A percentile compares a stretch with the other conserved stretches of the same genome.
These are phyloP conservation scores for Penicillium malachiteum DNA, from an alignment of 495 filamentous ascomycete genomes.

Conservation along the genomic window DNA sequence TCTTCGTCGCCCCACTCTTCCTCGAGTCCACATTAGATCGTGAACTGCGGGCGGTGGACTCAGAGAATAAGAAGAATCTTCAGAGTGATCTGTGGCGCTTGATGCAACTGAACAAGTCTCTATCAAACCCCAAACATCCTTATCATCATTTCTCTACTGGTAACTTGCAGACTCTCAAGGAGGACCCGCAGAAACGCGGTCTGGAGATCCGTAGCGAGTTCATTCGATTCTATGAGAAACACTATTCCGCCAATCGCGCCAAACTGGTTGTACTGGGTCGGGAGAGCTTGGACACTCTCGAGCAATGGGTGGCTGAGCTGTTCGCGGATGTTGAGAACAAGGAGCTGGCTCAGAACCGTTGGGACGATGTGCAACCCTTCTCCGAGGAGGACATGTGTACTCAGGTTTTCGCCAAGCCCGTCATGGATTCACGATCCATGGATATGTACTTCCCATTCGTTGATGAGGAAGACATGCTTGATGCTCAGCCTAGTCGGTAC, in stretches of 20 bases:
- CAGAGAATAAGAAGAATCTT: conserved; percentile 99
- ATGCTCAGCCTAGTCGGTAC: conserved; percentile 84
- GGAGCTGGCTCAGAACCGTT: conserved; percentile 74
- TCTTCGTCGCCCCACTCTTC: conserved; percentile 92
- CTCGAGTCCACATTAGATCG: conserved; percentile 85
- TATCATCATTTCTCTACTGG: conserved; percentile 96
- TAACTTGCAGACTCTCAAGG: conserved; percentile 85
- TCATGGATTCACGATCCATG: conserved; percentile 86
- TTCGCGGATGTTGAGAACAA: conserved; percentile 87
- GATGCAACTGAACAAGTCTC: conserved; percentile 85
- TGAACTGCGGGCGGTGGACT: conserved; percentile 91
- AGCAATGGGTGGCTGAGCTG: conserved; percentile 83
- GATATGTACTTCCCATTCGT: conserved; percentile 87
- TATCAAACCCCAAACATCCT: conserved; percentile 89
- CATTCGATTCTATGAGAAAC: conserved; percentile 84
- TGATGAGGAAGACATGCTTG: conserved; percentile 81
- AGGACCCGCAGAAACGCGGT: conserved; percentile 74
- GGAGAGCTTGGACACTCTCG: conserved; percentile 84
- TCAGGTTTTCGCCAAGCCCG: conserved; percentile 91
- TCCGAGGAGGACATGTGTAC: conserved; percentile 66
- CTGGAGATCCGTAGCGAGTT: conserved; percentile 91
- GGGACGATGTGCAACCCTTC: conserved; percentile 72
- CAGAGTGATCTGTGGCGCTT: conserved; percentile 94
- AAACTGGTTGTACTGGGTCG: conserved; percentile 90
- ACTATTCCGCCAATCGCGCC: conserved; percentile 95